These are phyloP conservation scores for Microbotryomycetes sp. DNA, from an alignment of 1,284 basidiomycete genomes.

Conservation along the genomic window DNA sequence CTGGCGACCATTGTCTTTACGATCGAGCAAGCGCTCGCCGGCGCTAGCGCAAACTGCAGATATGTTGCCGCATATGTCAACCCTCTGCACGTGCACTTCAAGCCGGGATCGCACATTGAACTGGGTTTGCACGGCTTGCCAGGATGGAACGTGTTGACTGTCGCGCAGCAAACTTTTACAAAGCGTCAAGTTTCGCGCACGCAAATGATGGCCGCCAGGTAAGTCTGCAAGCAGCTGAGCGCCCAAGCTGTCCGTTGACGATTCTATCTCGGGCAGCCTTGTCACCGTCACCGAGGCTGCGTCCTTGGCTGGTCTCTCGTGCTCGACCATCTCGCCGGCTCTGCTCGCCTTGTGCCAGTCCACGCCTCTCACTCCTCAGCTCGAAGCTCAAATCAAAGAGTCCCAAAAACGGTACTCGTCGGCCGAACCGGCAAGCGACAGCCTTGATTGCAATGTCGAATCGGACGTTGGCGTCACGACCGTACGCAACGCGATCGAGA, in stretches of 20 bases:
- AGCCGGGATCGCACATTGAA: slow-evolving; percentile 23
- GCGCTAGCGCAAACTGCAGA: slow-evolving; percentile 35
- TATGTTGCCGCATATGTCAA: slow-evolving; percentile 39
- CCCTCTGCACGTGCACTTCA: slow-evolving; percentile 38
- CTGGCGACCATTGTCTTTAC: slow-evolving; percentile 38
- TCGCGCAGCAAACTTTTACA: slow-evolving; percentile 29
- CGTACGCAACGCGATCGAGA: slow-evolving; percentile 18
- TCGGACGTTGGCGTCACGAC: slow-evolving; percentile 14
- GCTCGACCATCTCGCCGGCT: slow-evolving; percentile 29
- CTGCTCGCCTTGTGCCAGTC: slow-evolving; percentile 24
- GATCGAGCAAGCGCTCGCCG: slow-evolving; percentile 37
- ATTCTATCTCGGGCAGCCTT: slow-evolving; percentile 13
- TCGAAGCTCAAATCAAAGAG: slow-evolving; percentile 19
- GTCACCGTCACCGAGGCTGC: slow-evolving; percentile 32
- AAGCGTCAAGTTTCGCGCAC: slow-evolving; percentile 16
- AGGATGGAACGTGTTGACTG: slow-evolving; percentile 29
- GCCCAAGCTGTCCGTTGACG: background rate
- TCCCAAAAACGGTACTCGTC: slow-evolving; percentile 26
- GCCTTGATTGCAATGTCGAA: slow-evolving; percentile 8
- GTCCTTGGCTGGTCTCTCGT: slow-evolving; percentile 30
- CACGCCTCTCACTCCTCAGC: slow-evolving; percentile 19
- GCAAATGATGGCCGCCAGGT: slow-evolving; percentile 35
- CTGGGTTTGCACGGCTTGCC: slow-evolving; percentile 31
- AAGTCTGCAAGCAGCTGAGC: background rate
- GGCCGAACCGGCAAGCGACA: background rate